A percentile compares a stretch with the other conserved stretches of the same genome.
These are phyloP conservation scores for Fusarium siculi DNA, from an alignment of 2,329 filamentous ascomycete species.

Conservation along the genomic window DNA sequence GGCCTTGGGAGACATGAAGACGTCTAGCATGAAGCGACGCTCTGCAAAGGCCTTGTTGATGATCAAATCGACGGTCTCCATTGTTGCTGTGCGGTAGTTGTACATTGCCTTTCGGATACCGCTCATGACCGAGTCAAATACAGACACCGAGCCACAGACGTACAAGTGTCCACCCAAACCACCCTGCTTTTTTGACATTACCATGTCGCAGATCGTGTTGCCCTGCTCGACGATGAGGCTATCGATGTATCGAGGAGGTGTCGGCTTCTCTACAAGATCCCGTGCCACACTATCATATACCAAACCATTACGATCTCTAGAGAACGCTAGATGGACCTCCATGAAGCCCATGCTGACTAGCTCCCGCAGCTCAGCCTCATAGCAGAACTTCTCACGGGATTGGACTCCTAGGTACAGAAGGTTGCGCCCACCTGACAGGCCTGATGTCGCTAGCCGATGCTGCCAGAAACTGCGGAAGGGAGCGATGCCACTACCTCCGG, in stretches of 20 bases:
- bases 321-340: conserved; percentile 65
- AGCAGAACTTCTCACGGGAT: conserved; percentile 57
- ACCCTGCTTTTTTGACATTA: conserved; percentile 67
- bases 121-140: conserved; percentile 63
- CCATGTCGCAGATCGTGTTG: conserved; percentile 61
- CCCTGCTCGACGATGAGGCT: conserved; percentile 62
- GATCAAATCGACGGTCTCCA: conserved; percentile 61
- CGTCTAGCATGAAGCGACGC: conserved; percentile 65
- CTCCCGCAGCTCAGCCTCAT: conserved; percentile 34
- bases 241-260: conserved; percentile 63
- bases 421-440: conserved; percentile 55
- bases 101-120: conserved; percentile 67
- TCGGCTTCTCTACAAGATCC: conserved; percentile 61
- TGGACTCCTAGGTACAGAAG: conserved; percentile 64
- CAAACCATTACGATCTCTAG: conserved; percentile 60
- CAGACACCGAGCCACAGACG: conserved; percentile 45
- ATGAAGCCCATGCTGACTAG: conserved; percentile 58
- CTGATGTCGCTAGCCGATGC: conserved; percentile 49
- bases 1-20: conserved; percentile 66
- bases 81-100: conserved; percentile 61
- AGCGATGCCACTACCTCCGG: conserved; percentile 64
- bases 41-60: conserved; percentile 65
- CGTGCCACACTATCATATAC: conserved; percentile 53
- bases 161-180: conserved; percentile 55
- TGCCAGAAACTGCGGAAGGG: conserved; percentile 67